Percentiles rank a stretch among this genome's conserved stretches.
These are phyloP conservation scores for Elsinoe ampelina DNA, from an alignment of 2,329 filamentous ascomycete species.

Conservation along the genomic window DNA sequence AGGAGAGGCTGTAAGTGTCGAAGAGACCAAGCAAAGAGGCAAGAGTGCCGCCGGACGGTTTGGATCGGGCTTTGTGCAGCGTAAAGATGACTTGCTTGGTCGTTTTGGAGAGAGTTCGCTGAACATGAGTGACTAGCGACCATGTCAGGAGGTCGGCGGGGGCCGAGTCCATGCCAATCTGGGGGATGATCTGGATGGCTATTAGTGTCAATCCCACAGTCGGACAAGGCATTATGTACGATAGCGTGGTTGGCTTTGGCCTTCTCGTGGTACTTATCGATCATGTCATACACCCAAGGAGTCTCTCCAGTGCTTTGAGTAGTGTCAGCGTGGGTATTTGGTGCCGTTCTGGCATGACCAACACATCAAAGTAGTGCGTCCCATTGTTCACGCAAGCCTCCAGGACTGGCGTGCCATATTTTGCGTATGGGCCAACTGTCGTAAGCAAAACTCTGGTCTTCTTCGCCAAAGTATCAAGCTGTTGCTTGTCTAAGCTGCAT, in stretches of 20 bases:
- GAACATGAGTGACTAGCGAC: slow-evolving; percentile 45
- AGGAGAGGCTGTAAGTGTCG: slow-evolving; percentile 37
- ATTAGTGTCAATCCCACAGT: neutral
- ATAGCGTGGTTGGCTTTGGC: slow-evolving; percentile 53
- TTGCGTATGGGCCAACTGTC: slow-evolving; percentile 54
- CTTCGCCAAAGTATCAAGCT: slow-evolving; percentile 43
- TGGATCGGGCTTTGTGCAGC: slow-evolving; percentile 46
- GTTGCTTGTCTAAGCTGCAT: slow-evolving; percentile 39
- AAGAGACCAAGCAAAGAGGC: slow-evolving; percentile 54
- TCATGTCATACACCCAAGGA: slow-evolving; percentile 54
- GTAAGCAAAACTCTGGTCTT: slow-evolving; percentile 52
- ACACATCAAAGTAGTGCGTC: slow-evolving; percentile 59
- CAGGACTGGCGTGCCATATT: slow-evolving; percentile 55
- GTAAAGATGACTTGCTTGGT: slow-evolving; percentile 44
- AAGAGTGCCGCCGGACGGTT: slow-evolving; percentile 50
- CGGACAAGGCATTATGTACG: slow-evolving; percentile 3
- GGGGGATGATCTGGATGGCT: slow-evolving; percentile 42
- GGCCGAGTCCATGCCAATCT: slow-evolving; percentile 52
- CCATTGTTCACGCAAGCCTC: slow-evolving; percentile 55
- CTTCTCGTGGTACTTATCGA: slow-evolving; percentile 50
- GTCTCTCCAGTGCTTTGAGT: slow-evolving; percentile 49
- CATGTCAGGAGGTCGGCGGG: slow-evolving; percentile 49
- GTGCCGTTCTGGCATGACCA: slow-evolving; percentile 16
- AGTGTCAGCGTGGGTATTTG: neutral
- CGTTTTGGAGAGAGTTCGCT: slow-evolving; percentile 41